phyloP scores from a whole-genome alignment of 345 rosid genomes.

The Dimocarpus longan region DNA sequence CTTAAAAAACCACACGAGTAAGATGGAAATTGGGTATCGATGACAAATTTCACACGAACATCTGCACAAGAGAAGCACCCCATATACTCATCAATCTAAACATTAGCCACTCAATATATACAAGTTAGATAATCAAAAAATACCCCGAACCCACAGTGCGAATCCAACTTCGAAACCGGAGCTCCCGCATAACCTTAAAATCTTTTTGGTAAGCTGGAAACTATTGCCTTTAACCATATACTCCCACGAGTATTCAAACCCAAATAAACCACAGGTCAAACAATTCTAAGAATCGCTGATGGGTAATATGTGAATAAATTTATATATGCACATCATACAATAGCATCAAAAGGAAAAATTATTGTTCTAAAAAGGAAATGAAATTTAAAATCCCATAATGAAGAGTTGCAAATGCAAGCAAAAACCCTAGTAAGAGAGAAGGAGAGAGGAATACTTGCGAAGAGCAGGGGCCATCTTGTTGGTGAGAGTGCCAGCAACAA shows the following conservation, averaged over 20 bases:
- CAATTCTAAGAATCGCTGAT: too few relatives aligned
- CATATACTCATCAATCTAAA: not conserved
- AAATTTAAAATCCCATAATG: not conserved
- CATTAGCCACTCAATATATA: too few relatives aligned
- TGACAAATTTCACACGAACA: not conserved
- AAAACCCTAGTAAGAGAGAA: conserved; percentile 16
- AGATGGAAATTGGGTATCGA: not conserved
- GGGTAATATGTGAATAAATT: not conserved
- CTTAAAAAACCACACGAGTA: not conserved
- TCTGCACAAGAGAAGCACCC: not conserved
- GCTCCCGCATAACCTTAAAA: too few relatives aligned
- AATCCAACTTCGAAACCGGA: too few relatives aligned
- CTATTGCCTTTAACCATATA: too few relatives aligned
- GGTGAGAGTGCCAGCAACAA: conserved; percentile 98
- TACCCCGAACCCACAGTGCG: too few relatives aligned
- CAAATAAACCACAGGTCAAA: too few relatives aligned
- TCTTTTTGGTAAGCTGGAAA: too few relatives aligned
- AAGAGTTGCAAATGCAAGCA: not conserved
- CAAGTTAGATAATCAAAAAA: too few relatives aligned
- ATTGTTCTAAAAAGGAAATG: not conserved
- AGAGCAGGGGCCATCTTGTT: conserved; percentile 99
- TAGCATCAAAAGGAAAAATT: not conserved
- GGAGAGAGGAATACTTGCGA: conserved; percentile 57
- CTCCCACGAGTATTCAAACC: too few relatives aligned
- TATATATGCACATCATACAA: not conserved